Evolutionary conservation across 306 rosid genomes (phyloP).

Genomic region (Cicer bijugum): DNA sequence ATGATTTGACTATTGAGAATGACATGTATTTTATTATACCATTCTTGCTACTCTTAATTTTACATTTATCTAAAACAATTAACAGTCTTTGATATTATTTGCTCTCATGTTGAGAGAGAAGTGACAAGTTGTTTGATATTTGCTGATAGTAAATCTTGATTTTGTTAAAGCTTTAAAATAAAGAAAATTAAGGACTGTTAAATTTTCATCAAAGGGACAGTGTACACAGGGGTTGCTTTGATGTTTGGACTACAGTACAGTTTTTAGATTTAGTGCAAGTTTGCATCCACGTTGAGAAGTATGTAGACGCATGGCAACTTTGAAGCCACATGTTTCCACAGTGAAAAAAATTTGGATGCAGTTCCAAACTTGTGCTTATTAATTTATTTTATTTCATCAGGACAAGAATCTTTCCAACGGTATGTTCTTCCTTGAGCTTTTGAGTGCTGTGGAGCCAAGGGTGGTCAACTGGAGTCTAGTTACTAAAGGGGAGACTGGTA

Average conservation of each 20-base stretch:
- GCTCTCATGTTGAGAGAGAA: slow-evolving; percentile 29
- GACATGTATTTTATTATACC: background rate
- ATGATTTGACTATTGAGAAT: slow-evolving; percentile 1
- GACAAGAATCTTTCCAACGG: slow-evolving; percentile 91
- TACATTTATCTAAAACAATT: slow-evolving; percentile 24
- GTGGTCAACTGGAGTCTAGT: slow-evolving; percentile 98
- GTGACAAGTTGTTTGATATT: slow-evolving; percentile 26
- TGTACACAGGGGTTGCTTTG: slow-evolving; percentile 19
- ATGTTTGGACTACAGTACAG: slow-evolving; percentile 20
- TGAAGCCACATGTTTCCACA: no score
- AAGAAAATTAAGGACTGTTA: slow-evolving; percentile 23
- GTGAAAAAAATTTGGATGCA: no score
- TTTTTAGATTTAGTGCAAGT: slow-evolving; percentile 7
- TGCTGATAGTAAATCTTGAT: slow-evolving; percentile 18
- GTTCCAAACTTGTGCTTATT: background rate
- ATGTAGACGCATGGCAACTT: no score
- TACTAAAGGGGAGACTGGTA: slow-evolving; percentile 95
- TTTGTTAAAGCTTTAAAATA: slow-evolving; percentile 16
- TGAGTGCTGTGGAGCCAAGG: slow-evolving; percentile 93
- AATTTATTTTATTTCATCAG: slow-evolving; percentile 51
- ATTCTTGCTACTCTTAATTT: slow-evolving; percentile 26
- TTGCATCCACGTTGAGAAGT: no score
- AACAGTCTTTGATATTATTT: slow-evolving; percentile 15
- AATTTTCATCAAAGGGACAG: background rate
- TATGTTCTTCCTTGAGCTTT: slow-evolving; percentile 93